A percentile compares a stretch with the other conserved stretches of the same genome.
Evolutionary conservation across 805 yeast species (phyloP).

Genomic region (Lachancea sp.): DNA sequence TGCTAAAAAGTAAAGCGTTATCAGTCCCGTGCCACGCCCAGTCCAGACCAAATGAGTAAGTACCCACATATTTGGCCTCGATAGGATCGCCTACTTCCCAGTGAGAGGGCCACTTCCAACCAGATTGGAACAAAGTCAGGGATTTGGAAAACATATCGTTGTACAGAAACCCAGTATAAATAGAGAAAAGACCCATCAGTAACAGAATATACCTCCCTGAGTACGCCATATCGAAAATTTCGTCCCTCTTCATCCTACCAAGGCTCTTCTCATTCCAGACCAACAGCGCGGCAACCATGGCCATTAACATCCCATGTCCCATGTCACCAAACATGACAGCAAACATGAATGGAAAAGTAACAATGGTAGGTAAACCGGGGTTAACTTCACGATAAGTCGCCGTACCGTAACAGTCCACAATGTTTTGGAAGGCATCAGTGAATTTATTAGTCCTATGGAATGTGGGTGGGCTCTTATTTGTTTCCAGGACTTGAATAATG

Average conservation of each 20-base stretch:
- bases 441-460: conserved; percentile 65
- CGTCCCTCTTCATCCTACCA: conserved; percentile 56
- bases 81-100: conserved; percentile 46
- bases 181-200: conserved; percentile 65
- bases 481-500: conserved; percentile 52
- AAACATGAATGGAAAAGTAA: conserved; percentile 76
- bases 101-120: conserved; percentile 60
- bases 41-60: conserved; percentile 60
- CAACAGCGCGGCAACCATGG: conserved; percentile 47
- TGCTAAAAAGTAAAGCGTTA: conserved; percentile 59
- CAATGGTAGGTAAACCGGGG: conserved; percentile 67
- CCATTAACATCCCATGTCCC: conserved; percentile 66
- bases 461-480: conserved; percentile 66
- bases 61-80: conserved; percentile 43
- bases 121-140: conserved; percentile 59
- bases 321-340: conserved; percentile 81
- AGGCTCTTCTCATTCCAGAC: conserved; percentile 50
- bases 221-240: conserved; percentile 72
- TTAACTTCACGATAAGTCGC: conserved; percentile 71
- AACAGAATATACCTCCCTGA: conserved; percentile 63
- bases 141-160: conserved; percentile 68
- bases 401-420: conserved; percentile 72
- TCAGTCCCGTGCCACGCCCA: conserved; percentile 80
- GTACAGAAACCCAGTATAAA: conserved; percentile 68
- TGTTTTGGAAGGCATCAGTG: conserved; percentile 61